Evolutionary conservation across 306 rosid species (phyloP).

Genomic region (Prunus mongolica): DNA sequence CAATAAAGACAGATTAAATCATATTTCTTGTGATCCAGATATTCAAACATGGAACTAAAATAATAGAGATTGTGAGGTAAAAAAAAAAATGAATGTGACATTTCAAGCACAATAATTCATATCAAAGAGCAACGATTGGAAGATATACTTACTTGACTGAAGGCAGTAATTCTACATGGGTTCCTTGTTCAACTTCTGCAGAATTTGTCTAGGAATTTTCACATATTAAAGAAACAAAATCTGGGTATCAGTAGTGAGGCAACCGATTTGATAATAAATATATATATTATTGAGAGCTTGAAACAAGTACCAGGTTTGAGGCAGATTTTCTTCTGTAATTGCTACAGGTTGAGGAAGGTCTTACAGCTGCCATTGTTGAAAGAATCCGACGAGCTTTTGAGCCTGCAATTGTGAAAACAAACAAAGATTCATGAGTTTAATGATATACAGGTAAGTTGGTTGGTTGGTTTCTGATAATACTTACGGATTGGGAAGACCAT

Average conservation of each 20-base stretch:
- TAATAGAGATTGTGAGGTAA: too few species aligned
- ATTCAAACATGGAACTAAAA: too few species aligned
- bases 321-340: not conserved
- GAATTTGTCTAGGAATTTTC: slow-evolving; percentile 25
- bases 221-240: not conserved
- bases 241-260: not conserved
- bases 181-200: slow-evolving; percentile 22
- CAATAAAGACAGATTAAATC: too few species aligned
- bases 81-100: too few species aligned
- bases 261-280: not conserved
- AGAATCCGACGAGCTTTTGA: slow-evolving; percentile 38
- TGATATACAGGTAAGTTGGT: not conserved
- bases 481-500: slow-evolving; percentile 60
- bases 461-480: slow-evolving; percentile 10
- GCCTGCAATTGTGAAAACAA: slow-evolving; percentile 30
- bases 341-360: not conserved
- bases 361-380: slow-evolving; percentile 24
- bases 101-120: too few species aligned
- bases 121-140: not conserved
- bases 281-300: not conserved
- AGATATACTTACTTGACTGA: slow-evolving; percentile 38
- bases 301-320: slow-evolving; percentile 42
- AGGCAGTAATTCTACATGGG: slow-evolving; percentile 29
- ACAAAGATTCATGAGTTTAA: not conserved
- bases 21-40: not conserved